These are phyloP conservation scores for Pseudogymnoascus sp. DNA, from an alignment of 2,329 filamentous ascomycete genomes.

Conservation along the genomic window DNA sequence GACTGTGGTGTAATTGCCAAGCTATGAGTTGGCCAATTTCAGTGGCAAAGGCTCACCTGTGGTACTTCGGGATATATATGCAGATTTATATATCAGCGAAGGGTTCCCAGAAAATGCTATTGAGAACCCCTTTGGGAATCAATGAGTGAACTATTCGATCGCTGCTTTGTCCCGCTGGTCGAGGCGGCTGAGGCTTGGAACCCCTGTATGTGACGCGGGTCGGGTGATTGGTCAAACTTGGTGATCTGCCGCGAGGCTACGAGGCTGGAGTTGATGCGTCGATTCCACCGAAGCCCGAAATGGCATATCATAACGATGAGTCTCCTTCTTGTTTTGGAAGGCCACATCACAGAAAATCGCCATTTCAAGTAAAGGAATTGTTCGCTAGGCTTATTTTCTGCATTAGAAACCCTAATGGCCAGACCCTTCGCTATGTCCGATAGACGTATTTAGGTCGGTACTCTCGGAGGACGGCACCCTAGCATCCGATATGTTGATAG, in stretches of 20 bases:
- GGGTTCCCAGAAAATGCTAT: not conserved
- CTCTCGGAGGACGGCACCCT: conserved; percentile 2
- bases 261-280: not conserved
- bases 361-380: not conserved
- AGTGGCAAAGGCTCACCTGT: not conserved
- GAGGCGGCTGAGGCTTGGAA: not conserved
- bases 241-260: not conserved
- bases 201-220: not conserved
- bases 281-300: not conserved
- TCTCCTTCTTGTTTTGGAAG: not conserved
- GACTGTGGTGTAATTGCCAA: not conserved
- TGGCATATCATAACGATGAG: not conserved
- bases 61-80: not conserved
- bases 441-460: not conserved
- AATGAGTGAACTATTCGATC: not conserved
- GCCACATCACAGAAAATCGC: not conserved
- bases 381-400: not conserved
- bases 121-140: conserved; percentile 1
- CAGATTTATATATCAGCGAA: not conserved
- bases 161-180: not conserved
- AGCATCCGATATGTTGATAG: conserved; percentile 3
- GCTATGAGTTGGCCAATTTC: not conserved
- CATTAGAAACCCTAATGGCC: not conserved
- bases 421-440: not conserved
- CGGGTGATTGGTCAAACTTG: not conserved